Base-by-base conservation (phyloP, 2,329 filamentous ascomycete species). In the Oidium heveae region DNA sequence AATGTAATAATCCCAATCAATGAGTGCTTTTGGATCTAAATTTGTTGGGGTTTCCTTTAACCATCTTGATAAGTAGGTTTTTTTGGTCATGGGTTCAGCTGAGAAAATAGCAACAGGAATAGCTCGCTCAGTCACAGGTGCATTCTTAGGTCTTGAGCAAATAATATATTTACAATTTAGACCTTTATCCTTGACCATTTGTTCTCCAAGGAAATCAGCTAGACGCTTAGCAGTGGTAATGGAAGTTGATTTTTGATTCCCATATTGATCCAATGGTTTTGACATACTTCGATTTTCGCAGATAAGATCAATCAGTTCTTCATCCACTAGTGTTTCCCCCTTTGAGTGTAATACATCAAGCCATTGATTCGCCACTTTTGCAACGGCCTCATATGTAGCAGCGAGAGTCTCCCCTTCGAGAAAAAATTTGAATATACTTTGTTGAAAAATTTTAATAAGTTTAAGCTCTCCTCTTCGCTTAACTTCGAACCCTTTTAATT, bases 161-260 rank as follows among this genome's bases (percentile, higher is more conserved):
- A 99, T 95, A 66, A 99, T 95, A 68, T 96, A 99, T 69, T 96
- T 96, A 80, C 91, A 99, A 71, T 98, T 98, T 61, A 99, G 68
- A 3, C 91, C 91, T 68, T 96, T 98, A 69, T 99, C 93, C 65
- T 98, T 98, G 63, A 95, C 81, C 93, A 99, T 99, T 65, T 94
- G 87, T 66, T 95, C 89, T 37, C 91, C 91, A 58, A 99, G 66
- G 65, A 99, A 99, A 64, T 98, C 91, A 37, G 91, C 91, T 44
- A 99, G 70, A 58, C 91, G 86, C 63, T 83, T 91, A 12, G 91
- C 91, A 0, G 91, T 99, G 1, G 91, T 99, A 66, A 99, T 98
- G n/a, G 91, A 94, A 1, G 91, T 98, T 0, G 89, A 96, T 66
- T 99, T 98, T 63, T 98, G 93, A 8, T 71, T 72, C 18, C 88